A percentile compares a stretch with the other conserved stretches of the same genome.
Conservation (phyloP, 2,329 filamentous ascomycete species). For the Magnaporthales sp. region DNA sequence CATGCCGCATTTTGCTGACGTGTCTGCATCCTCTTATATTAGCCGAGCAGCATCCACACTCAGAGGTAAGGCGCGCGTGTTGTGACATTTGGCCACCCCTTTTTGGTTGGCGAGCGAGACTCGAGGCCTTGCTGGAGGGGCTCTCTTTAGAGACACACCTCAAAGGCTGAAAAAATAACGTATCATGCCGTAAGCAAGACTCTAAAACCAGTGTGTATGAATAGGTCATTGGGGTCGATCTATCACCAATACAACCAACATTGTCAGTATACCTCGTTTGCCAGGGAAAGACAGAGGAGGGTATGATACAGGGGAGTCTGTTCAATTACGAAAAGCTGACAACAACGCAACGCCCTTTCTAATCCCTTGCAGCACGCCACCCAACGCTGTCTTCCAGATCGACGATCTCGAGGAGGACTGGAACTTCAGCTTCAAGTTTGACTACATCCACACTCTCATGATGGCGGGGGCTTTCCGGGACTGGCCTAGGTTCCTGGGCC, state of each 20-base stretch:
- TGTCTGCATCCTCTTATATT: neutral
- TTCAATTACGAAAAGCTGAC: neutral
- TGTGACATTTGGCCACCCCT: neutral
- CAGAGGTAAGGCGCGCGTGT: slow-evolving; percentile 12
- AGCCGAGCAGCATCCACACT: slow-evolving; percentile 17
- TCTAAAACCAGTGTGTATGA: neutral
- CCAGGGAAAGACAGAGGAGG: neutral
- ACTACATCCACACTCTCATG: slow-evolving; percentile 19
- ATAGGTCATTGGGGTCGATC: slow-evolving; percentile 17
- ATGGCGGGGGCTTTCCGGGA: slow-evolving; percentile 19
- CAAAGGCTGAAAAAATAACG: neutral
- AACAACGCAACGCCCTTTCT: neutral
- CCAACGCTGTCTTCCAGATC: slow-evolving; percentile 18
- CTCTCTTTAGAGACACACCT: neutral
- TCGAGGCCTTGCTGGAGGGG: neutral
- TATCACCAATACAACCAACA: slow-evolving; percentile 16
- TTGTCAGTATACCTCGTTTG: slow-evolving; percentile 11
- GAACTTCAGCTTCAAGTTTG: slow-evolving; percentile 18
- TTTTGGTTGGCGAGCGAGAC: neutral
- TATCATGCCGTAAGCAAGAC: neutral
- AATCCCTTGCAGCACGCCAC: slow-evolving; percentile 9
- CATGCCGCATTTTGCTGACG: neutral
- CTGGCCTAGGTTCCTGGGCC: slow-evolving; percentile 15
- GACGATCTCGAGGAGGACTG: slow-evolving; percentile 19
- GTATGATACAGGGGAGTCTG: too few relatives aligned